A percentile compares a stretch with the other conserved stretches of the same genome.
Conservation (phyloP, 2,329 filamentous ascomycete species). For the Shiraia sp. region DNA sequence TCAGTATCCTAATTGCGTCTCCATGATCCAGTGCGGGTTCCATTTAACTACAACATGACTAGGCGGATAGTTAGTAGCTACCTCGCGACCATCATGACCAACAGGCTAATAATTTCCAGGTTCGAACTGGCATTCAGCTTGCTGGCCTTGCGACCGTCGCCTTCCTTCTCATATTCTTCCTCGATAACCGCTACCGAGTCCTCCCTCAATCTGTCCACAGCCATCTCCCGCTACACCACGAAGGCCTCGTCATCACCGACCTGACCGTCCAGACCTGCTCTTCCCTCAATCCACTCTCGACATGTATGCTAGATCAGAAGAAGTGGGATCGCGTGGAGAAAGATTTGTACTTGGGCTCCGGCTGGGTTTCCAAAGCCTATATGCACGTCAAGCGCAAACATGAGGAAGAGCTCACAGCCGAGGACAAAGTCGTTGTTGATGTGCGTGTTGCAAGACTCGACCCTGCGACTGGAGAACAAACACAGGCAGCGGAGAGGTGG, state of each 20-base stretch:
- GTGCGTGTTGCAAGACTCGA: constrained; percentile 74
- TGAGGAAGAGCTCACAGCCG: constrained; percentile 75
- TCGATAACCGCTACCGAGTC: constrained; percentile 87
- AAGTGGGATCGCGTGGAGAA: constrained; percentile 87
- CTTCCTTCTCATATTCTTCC: constrained; percentile 74
- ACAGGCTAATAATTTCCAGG: constrained; percentile 37
- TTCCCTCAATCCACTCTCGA: constrained; percentile 71
- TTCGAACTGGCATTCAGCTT: constrained; percentile 74
- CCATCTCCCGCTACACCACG: constrained; percentile 80
- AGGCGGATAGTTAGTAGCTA: constrained; percentile 42
- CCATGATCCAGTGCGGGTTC: constrained; percentile 14
- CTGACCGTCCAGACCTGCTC: constrained; percentile 78
- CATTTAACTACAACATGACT: constrained; percentile 38
- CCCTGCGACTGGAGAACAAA: constrained; percentile 63
- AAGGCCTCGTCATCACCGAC: constrained; percentile 84
- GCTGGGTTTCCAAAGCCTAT: constrained; percentile 77
- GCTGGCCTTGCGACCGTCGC: constrained; percentile 64
- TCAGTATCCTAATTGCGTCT: constrained; percentile 6
- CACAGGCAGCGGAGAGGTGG: constrained; percentile 68
- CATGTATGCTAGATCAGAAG: constrained; percentile 72
- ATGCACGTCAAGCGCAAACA: constrained; percentile 81
- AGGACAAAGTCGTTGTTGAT: constrained; percentile 80
- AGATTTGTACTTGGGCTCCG: constrained; percentile 77
- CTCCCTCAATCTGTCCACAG: constrained; percentile 84
- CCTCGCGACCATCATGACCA: not conserved